A percentile compares a stretch with the other conserved stretches of the same genome.
Conservation (phyloP, 2,329 filamentous ascomycete species). For the Trichoderma koningiopsis region DNA sequence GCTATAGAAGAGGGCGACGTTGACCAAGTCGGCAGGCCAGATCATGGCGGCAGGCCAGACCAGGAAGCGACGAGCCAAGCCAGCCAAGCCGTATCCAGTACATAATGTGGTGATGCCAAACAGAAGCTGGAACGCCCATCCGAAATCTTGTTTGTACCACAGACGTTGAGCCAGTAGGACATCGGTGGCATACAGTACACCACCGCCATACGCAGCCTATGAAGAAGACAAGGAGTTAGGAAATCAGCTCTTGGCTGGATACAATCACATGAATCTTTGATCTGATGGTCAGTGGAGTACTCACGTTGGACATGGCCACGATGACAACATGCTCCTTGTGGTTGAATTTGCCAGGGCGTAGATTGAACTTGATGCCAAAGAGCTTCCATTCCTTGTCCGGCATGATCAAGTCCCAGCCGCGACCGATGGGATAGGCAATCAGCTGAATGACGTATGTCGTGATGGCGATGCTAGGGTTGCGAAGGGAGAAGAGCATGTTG, state of each 20-base stretch:
- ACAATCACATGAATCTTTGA: background rate
- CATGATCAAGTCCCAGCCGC: conserved; percentile 57
- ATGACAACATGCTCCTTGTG: conserved; percentile 64
- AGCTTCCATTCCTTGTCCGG: conserved; percentile 55
- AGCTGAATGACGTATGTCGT: conserved; percentile 65
- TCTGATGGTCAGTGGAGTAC: conserved; percentile 31
- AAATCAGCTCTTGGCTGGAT: background rate
- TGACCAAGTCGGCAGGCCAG: conserved; percentile 59
- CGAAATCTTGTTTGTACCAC: conserved; percentile 60
- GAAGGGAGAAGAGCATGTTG: conserved; percentile 63
- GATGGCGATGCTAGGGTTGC: conserved; percentile 61
- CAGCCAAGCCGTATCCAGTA: conserved; percentile 60
- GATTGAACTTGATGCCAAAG: conserved; percentile 57
- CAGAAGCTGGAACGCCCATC: conserved; percentile 57
- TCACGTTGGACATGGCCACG: conserved; percentile 65
- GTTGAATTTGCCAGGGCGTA: conserved; percentile 61
- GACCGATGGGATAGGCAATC: conserved; percentile 61
- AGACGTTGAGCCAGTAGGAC: conserved; percentile 53
- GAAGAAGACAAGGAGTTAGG: conserved; percentile 16
- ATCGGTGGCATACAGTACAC: conserved; percentile 59
- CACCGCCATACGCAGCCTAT: conserved; percentile 59
- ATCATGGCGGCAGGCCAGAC: conserved; percentile 60
- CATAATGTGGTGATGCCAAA: conserved; percentile 57
- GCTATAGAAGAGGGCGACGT: conserved; percentile 54
- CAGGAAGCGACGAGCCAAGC: conserved; percentile 55